phyloP scores from a whole-genome alignment of 257 asterid species.

The Jasminum sambac region DNA sequence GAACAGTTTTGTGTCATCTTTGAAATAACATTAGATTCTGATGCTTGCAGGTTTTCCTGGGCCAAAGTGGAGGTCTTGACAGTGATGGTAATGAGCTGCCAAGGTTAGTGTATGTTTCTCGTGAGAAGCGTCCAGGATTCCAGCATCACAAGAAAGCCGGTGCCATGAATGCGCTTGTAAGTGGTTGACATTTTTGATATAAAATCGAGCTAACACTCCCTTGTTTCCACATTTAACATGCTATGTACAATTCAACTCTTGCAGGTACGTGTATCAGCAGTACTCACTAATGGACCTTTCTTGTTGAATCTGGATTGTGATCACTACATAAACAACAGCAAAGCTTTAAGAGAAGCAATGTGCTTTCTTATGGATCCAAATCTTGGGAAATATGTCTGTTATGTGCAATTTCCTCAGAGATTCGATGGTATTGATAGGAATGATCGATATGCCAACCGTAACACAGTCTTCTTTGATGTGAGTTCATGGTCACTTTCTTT shows the following conservation, averaged over 20 bases:
- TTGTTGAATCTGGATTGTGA: slow-evolving; percentile 98
- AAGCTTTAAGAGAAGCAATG: slow-evolving; percentile 97
- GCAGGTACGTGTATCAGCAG: slow-evolving; percentile 98
- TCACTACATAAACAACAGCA: slow-evolving; percentile 96
- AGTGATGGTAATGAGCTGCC: slow-evolving; percentile 96
- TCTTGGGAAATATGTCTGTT: slow-evolving; percentile 94
- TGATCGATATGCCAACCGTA: slow-evolving; percentile 96
- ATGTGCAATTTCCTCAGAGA: slow-evolving; percentile 97
- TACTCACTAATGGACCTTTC: slow-evolving; percentile 97
- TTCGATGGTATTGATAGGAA: slow-evolving; percentile 91
- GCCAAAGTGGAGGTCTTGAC: slow-evolving; percentile 97
- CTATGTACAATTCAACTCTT: slow-evolving; percentile 20
- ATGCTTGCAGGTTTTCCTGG: slow-evolving; percentile 78
- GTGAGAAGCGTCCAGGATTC: slow-evolving; percentile 98
- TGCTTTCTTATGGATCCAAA: slow-evolving; percentile 97
- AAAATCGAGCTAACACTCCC: neutral
- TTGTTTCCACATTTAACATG: slow-evolving; percentile 25
- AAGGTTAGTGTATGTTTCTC: slow-evolving; percentile 91
- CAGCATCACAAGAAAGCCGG: slow-evolving; percentile 99
- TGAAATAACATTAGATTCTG: slow-evolving; percentile 19
- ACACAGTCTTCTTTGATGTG: slow-evolving; percentile 97
- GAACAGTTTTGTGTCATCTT: slow-evolving; percentile 17
- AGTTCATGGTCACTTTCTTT: slow-evolving; percentile 31
- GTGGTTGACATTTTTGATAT: slow-evolving; percentile 30
- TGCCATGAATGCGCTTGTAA: slow-evolving; percentile 97